Evolutionary conservation across 2,329 filamentous ascomycete species (phyloP), one percentile per base, ranked within the genome.

Genomic region (Nigrograna mackinnonii): DNA sequence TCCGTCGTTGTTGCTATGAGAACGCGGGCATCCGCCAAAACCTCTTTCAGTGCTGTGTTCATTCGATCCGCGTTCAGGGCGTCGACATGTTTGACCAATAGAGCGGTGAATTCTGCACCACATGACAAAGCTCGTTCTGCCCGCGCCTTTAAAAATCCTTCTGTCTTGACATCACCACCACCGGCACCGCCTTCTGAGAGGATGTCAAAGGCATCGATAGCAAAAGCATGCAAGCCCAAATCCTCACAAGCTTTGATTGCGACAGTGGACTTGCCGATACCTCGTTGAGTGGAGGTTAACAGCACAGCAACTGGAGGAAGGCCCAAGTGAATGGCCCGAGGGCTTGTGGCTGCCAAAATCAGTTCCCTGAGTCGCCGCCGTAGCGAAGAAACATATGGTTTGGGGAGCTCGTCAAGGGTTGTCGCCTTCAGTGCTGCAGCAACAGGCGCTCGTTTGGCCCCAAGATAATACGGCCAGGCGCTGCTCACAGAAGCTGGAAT

Each of bases 1-100:
- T 97, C 92, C 5, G 91, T 96, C 0, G 92, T 96, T 0, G 94
- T 99, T 1, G 94, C 92, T 55, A 99, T 85, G 18, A 99, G 72
- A 2, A 97, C 89, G 41, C 94, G 79, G 3, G 84, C 84, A 35
- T 87, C 85, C n/a, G 82, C 77, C 17, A 96, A 71, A 3, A 97
- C 85, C 47, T 95, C 89, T 61, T 89, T 88, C 62, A 99, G 77
- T 0, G 90, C 88, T 4, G 86, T 81, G 14, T 89, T 84, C 76
- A 97, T 96, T 26, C 92, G 83, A 64, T 97, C 94, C 0, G 91
- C 91, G 1, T 88, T 95, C 50, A 99, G 73, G 1, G 91, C 89
- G 55, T 99, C 94, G 30, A 97, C 82, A 58, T 99, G 94, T 46
- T 85, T 85, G 54, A 99, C 80, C n/a, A 97, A 76, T 37, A 99